Base-by-base conservation (phyloP, 495 filamentous ascomycete species). In the Tirmania nivea region DNA sequence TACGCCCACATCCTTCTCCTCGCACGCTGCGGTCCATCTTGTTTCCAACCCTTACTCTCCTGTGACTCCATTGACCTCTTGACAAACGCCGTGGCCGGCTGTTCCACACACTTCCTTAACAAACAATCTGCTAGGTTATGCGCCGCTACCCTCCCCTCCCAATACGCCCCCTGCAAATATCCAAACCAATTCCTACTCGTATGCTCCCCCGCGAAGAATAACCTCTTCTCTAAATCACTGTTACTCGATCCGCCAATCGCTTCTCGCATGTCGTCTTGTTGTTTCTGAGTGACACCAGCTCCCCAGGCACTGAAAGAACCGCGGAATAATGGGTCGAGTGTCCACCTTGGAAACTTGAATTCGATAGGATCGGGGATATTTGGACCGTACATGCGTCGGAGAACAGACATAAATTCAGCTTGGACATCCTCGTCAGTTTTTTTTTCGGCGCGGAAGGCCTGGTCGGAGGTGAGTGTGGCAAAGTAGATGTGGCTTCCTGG, bases 231-330 rank as follows among this genome's bases (percentile, higher is more conserved):
- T 14, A 35, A 52, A 39, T 56, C 59, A 7, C 35, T n/a, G 2
- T 48, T 51, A 8, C 57, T 59, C 0, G 14, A 14, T 3, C 75
- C 64, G 51, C 72, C 74, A 0, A 79, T 66, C 58, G 82, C 81
- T n/a, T 80, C 79, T 1, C 80, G 71, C 49, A 86, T 69, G 55
- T 84, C 84, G 63, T 85, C 76, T 60, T 86, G 82, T 65, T 71
- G 76, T 58, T 83, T 75, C 1, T 83, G 69, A 4, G 73, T 79
- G 31, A 75, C 76, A 3, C 77, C 76, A 0, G 73, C 65, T 0
- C 82, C 81, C 81, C 80, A 86, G 60, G 85, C 86, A 16, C 76
- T 78, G 63, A 85, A 87, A 51, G 73, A 77, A 6, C 82, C 82
- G 49, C 75, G 76, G 1, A 81, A 70, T 77, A 83, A 83, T 14